A percentile compares a stretch with the other conserved stretches of the same genome.
Evolutionary conservation across 2,329 filamentous ascomycete genomes (phyloP).

Genomic region (Stemphylium beticola): DNA sequence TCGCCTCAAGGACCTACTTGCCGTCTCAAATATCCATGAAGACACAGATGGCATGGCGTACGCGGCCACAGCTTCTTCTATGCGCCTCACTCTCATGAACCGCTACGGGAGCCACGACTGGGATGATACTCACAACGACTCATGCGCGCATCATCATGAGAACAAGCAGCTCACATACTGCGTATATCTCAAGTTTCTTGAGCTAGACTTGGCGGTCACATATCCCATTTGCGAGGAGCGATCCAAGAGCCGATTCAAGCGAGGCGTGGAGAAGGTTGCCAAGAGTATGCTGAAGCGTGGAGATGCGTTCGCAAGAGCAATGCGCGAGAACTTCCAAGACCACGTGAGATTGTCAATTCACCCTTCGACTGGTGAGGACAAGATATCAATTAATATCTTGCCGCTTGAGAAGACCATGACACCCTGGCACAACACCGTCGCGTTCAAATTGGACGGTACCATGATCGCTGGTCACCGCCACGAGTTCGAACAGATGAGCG

Average conservation of each 20-base stretch:
- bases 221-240: conserved; percentile 11
- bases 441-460: conserved; percentile 18
- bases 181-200: background rate
- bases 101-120: background rate
- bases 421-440: conserved; percentile 26
- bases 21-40: conserved; percentile 11
- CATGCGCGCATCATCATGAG: background rate
- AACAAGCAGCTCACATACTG: conserved; percentile 13
- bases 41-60: conserved; percentile 23
- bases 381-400: conserved; percentile 28
- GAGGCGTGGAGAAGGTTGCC: conserved; percentile 26
- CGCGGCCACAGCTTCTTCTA: conserved; percentile 20
- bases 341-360: conserved; percentile 32
- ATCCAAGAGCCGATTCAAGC: conserved; percentile 24
- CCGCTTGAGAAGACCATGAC: conserved; percentile 17
- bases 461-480: conserved; percentile 15
- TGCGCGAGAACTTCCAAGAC: conserved; percentile 22
- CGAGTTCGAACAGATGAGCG: conserved; percentile 16
- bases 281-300: conserved; percentile 32
- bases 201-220: conserved; percentile 7
- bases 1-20: conserved; percentile 19
- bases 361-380: conserved; percentile 25
- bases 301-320: conserved; percentile 19
- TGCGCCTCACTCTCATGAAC: conserved; percentile 18
- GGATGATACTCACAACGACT: background rate